Conservation (phyloP, 805 yeast species). For the Scheffersomyces ergatensis region DNA sequence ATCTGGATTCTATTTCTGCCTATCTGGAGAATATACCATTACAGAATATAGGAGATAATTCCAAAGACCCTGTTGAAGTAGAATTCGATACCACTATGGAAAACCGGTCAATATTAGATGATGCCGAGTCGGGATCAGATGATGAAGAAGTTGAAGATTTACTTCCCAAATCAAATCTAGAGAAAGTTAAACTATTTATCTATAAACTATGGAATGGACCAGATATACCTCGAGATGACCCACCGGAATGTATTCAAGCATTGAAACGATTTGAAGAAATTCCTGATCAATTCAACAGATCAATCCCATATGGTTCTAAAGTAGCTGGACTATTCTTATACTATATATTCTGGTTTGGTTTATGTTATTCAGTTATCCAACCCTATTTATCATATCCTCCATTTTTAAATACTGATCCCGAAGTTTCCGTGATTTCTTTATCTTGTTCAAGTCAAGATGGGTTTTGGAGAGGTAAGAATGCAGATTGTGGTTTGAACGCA, state of each 20-base stretch:
- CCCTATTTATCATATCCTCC: slow-evolving; percentile 50
- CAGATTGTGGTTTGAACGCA: slow-evolving; percentile 73
- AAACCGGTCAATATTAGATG: neutral
- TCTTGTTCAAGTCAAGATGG: slow-evolving; percentile 45
- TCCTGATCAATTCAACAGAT: slow-evolving; percentile 36
- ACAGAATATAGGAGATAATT: neutral
- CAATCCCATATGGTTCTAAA: slow-evolving; percentile 23
- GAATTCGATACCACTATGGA: neutral
- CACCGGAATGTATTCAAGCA: slow-evolving; percentile 36
- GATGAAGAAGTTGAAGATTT: neutral
- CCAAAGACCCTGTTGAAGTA: neutral
- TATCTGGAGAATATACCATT: neutral
- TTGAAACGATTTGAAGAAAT: slow-evolving; percentile 30
- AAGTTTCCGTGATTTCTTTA: slow-evolving; percentile 37
- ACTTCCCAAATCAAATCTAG: neutral
- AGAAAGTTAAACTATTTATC: neutral
- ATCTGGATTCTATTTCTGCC: neutral
- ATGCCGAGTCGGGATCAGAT: neutral
- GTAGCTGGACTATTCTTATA: slow-evolving; percentile 33
- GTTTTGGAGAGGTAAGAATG: slow-evolving; percentile 76
- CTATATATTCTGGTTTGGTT: slow-evolving; percentile 45
- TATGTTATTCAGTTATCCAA: slow-evolving; percentile 33
- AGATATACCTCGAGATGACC: slow-evolving; percentile 40
- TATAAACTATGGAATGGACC: slow-evolving; percentile 57
- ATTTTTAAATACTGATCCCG: slow-evolving; percentile 12